A percentile compares a stretch with the other conserved stretches of the same genome.
Conservation (phyloP, 2,329 filamentous ascomycete genomes). For the Alternaria sp. region DNA sequence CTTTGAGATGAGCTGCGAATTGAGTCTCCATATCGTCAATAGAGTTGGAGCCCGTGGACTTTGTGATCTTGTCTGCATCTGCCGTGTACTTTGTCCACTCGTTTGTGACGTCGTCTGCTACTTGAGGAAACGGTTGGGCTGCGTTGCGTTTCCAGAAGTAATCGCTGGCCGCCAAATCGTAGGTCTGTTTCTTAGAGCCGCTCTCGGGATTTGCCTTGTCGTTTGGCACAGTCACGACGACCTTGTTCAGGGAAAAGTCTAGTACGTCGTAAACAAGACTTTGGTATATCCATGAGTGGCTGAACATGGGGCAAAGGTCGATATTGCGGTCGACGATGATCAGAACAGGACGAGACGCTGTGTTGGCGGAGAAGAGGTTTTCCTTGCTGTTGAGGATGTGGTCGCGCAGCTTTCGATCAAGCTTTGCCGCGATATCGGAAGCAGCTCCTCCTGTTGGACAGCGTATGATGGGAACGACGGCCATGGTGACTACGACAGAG, state of each 20-base stretch:
- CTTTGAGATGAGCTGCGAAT: constrained; percentile 93
- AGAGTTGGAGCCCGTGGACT: constrained; percentile 90
- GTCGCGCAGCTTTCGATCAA: constrained; percentile 94
- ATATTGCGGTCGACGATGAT: constrained; percentile 95
- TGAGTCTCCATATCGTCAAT: constrained; percentile 93
- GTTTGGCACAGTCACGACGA: constrained; percentile 84
- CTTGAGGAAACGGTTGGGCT: constrained; percentile 54
- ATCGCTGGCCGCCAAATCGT: constrained; percentile 88
- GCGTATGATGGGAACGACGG: constrained; percentile 94
- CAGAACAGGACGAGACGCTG: constrained; percentile 81
- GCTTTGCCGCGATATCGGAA: constrained; percentile 91
- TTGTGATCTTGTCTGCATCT: constrained; percentile 91
- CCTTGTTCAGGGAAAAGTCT: constrained; percentile 87
- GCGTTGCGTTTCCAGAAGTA: constrained; percentile 98
- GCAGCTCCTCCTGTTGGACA: constrained; percentile 93
- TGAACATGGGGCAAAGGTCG: constrained; percentile 97
- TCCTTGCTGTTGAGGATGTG: constrained; percentile 98
- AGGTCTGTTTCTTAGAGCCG: constrained; percentile 83
- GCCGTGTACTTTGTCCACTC: constrained; percentile 96
- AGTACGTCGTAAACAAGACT: constrained; percentile 49
- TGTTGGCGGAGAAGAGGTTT: constrained; percentile 86
- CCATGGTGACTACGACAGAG: constrained; percentile 98
- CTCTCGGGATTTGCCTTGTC: constrained; percentile 80
- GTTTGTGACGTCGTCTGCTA: constrained; percentile 90
- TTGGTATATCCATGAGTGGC: constrained; percentile 80